Evolutionary conservation across 345 rosid genomes (phyloP).

Genomic region (Cardiospermum halicacabum): DNA sequence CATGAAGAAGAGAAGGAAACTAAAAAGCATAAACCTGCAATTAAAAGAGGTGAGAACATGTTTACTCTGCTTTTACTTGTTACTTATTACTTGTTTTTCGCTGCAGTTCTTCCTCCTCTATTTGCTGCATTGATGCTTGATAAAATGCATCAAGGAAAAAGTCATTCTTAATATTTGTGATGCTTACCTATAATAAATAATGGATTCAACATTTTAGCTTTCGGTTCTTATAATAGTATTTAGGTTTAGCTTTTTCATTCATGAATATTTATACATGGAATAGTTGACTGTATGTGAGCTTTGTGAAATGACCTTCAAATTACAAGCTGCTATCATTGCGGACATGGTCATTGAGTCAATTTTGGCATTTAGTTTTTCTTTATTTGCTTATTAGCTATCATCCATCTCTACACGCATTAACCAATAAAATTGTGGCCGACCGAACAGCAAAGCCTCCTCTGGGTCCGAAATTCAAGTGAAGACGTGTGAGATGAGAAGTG

Average conservation of each 20-base stretch:
- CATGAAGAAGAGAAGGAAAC: conserved; percentile 61
- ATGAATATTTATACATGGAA: neutral
- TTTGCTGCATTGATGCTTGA: neutral
- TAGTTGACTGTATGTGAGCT: too few species aligned
- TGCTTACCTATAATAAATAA: neutral
- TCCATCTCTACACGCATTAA: too few species aligned
- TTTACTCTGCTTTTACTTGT: conserved; percentile 7
- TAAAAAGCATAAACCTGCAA: conserved; percentile 57
- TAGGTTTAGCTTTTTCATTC: neutral
- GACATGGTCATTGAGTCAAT: too few species aligned
- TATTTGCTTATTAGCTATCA: too few species aligned
- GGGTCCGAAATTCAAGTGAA: too few species aligned
- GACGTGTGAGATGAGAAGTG: too few species aligned
- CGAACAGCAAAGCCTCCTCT: too few species aligned
- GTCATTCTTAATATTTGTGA: neutral
- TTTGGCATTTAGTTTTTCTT: too few species aligned
- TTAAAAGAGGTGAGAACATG: conserved; percentile 38
- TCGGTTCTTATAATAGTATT: too few species aligned
- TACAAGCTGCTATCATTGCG: neutral
- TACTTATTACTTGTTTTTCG: neutral
- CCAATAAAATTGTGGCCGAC: too few species aligned
- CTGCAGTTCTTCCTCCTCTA: neutral
- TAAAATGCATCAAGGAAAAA: neutral
- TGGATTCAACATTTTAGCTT: too few species aligned
- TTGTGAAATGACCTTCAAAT: too few species aligned